Percentiles rank a stretch among this genome's conserved stretches.
These are phyloP conservation scores for Lecanicillium sp. DNA, from an alignment of 2,329 filamentous ascomycete species.

Conservation along the genomic window DNA sequence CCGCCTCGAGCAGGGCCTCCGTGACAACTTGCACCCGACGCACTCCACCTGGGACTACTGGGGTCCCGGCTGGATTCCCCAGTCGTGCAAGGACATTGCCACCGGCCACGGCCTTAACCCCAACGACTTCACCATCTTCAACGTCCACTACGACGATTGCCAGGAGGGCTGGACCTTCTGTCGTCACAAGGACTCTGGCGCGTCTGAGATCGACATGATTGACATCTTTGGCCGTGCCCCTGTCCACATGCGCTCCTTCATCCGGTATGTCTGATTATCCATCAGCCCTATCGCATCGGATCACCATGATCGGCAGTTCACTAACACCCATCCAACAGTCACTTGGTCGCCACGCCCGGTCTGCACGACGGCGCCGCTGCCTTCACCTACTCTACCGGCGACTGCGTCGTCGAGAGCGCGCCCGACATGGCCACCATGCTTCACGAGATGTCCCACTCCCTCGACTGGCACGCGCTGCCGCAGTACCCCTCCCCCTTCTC, in stretches of 20 bases:
- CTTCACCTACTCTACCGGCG: conserved; percentile 10
- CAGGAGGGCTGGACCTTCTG: conserved; percentile 24
- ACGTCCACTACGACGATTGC: conserved; percentile 21
- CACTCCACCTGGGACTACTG: conserved; percentile 11
- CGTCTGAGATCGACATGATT: conserved; percentile 20
- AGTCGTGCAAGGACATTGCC: conserved; percentile 9
- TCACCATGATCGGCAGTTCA: not conserved
- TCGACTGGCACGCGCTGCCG: conserved; percentile 12
- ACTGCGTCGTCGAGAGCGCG: conserved; percentile 12
- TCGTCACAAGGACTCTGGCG: conserved; percentile 18
- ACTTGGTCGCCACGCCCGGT: conserved; percentile 11
- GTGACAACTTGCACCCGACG: conserved; percentile 10
- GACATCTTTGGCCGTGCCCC: conserved; percentile 14
- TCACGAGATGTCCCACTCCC: conserved; percentile 13
- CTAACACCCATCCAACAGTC: conserved; percentile 2
- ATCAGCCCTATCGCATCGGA: not conserved
- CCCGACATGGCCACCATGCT: conserved; percentile 9
- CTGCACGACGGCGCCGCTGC: conserved; percentile 12
- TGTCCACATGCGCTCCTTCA: conserved; percentile 9
- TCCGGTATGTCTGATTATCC: conserved; percentile 5
- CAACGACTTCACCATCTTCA: conserved; percentile 20
- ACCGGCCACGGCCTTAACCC: conserved; percentile 14
- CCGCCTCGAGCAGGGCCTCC: conserved; percentile 2
- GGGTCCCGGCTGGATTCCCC: conserved; percentile 11
- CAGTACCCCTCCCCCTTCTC: conserved; percentile 10